Evolutionary conservation across 805 yeast species (phyloP).

Genomic region (Clavispora fructus): DNA sequence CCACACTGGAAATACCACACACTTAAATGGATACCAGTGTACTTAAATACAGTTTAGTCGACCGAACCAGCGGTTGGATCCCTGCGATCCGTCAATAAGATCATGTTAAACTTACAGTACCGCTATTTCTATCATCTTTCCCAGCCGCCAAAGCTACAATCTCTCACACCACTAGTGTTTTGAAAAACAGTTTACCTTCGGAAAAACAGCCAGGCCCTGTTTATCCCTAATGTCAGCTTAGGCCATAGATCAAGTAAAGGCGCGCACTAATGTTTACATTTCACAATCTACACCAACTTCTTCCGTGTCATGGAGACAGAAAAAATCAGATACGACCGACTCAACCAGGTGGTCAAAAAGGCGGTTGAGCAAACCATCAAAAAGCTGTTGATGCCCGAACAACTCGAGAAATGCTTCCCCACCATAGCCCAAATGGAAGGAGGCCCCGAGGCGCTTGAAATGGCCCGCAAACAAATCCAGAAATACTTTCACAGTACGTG

Average conservation of each 20-base stretch:
- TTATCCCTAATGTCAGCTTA: no score
- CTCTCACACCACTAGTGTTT: no score
- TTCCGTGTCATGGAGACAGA: slow-evolving; percentile 7
- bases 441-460: slow-evolving; percentile 40
- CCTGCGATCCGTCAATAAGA: no score
- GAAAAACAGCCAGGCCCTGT: no score
- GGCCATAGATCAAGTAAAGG: background rate
- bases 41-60: no score
- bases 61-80: no score
- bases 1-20: no score
- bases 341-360: slow-evolving; percentile 45
- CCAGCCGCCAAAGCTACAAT: no score
- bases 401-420: slow-evolving; percentile 52
- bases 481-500: slow-evolving; percentile 48
- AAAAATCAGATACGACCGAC: slow-evolving; percentile 43
- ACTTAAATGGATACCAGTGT: no score
- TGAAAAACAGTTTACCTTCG: no score
- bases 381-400: slow-evolving; percentile 46
- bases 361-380: slow-evolving; percentile 51
- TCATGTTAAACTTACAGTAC: no score
- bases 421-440: slow-evolving; percentile 40
- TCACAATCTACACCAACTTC: background rate
- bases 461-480: slow-evolving; percentile 48
- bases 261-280: background rate
- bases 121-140: no score